Base-by-base conservation (phyloP, 2,329 filamentous ascomycete species). In the Phaeomoniella chlamydospora region DNA sequence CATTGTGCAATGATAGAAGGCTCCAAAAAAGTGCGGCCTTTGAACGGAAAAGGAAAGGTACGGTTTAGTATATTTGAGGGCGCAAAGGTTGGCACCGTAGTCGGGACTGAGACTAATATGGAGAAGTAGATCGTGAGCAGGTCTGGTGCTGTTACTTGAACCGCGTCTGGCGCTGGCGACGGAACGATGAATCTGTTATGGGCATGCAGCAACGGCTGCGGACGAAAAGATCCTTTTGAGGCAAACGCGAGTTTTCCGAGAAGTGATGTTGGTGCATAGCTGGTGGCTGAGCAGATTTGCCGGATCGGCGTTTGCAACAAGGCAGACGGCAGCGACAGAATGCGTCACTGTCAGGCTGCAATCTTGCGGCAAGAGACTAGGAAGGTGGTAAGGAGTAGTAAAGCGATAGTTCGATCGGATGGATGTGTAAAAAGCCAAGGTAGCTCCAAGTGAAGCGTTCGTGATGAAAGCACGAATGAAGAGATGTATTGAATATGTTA, bases 21-120 rank as follows among this genome's bases (percentile, higher is more conserved):
- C 31, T 32, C 14, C n/a, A 32, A 6, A 32, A 32, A 32, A 13
- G 15, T 6, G 22, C 22, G 14, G 31, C 31, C 31, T 17, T 32
- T 32, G 13, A n/a, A 29, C 10, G 10, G n/a, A 29, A 10, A 29
- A n/a, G n/a, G n/a, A n/a, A n/a, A n/a, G n/a, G n/a, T n/a, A n/a
- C n/a, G n/a, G n/a, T n/a, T n/a, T n/a, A n/a, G n/a, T n/a, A n/a
- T n/a, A n/a, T n/a, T n/a, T n/a, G n/a, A n/a, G n/a, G n/a, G n/a
- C n/a, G n/a, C n/a, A n/a, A n/a, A n/a, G 30, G 13, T 15, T 32
- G 30, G 14, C 30, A 15, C 30, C 5, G 13, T 5, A 6, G 14
- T 5, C 30, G 10, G 13, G 14, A 5, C 30, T 32, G 14, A 5
- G 5, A 5, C 5, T 32, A 15, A 10, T 32, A 14, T 14, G 30